These are phyloP conservation scores for Globisporangium emineosum DNA, from an alignment of 352 stramenopile species.

Conservation along the genomic window DNA sequence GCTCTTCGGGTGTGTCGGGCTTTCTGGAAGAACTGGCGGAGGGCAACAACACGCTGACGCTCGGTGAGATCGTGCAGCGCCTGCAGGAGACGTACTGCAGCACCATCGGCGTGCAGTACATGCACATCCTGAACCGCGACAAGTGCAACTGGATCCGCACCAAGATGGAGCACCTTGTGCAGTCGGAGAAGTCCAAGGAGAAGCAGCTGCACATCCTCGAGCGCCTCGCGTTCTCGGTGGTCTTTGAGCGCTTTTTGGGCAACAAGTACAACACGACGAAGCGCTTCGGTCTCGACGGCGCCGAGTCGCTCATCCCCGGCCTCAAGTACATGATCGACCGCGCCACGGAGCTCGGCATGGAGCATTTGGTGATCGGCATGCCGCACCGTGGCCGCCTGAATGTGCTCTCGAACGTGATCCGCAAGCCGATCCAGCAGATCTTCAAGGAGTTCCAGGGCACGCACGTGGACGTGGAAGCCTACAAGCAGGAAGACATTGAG, in stretches of 20 bases:
- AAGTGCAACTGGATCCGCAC: slow-evolving; percentile 98
- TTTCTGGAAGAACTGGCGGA: slow-evolving; percentile 85
- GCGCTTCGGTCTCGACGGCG: slow-evolving; percentile 96
- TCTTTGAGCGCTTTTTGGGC: slow-evolving; percentile 97
- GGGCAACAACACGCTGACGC: slow-evolving; percentile 77
- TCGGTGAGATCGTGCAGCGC: slow-evolving; percentile 93
- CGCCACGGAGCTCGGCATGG: slow-evolving; percentile 92
- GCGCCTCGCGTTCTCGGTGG: slow-evolving; percentile 95
- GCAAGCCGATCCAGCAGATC: slow-evolving; percentile 97
- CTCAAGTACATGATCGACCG: slow-evolving; percentile 97
- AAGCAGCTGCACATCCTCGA: slow-evolving; percentile 97
- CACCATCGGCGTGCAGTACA: slow-evolving; percentile 97
- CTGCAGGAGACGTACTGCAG: slow-evolving; percentile 97
- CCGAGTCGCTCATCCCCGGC: slow-evolving; percentile 93
- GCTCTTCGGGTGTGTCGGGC: slow-evolving; percentile 83
- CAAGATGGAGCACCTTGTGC: slow-evolving; percentile 79
- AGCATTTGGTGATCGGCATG: slow-evolving; percentile 98
- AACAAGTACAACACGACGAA: slow-evolving; percentile 99
- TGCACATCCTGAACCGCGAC: slow-evolving; percentile 96
- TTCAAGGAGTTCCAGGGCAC: slow-evolving; percentile 97
- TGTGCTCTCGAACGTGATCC: slow-evolving; percentile 97
- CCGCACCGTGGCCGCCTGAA: slow-evolving; percentile 96
- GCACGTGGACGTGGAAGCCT: slow-evolving; percentile 92
- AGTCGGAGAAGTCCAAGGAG: slow-evolving; percentile 76
- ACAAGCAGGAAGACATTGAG: slow-evolving; percentile 67